phyloP scores from a whole-genome alignment of 768 basidiomycete species.

The Auriscalpium microsporum region DNA sequence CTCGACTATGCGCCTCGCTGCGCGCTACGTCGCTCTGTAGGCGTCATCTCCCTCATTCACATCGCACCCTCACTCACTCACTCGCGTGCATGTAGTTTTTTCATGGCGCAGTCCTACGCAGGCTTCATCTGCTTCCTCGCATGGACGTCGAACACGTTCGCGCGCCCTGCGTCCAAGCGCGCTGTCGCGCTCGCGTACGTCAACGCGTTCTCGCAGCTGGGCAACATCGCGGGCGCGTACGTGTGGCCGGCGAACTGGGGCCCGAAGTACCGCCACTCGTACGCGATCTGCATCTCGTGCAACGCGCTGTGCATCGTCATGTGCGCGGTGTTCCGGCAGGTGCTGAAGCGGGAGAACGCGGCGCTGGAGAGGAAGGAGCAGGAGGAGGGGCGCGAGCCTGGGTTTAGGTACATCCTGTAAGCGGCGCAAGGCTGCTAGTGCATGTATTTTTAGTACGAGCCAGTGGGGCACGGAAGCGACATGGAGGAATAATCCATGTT shows the following conservation, averaged over 20 bases:
- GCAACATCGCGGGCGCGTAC: conserved; percentile 79
- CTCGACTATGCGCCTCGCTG: conserved; percentile 50
- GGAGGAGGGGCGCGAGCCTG: conserved; percentile 27
- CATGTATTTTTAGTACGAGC: too few species aligned
- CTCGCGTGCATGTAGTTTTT: conserved; percentile 38
- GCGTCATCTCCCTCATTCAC: neutral
- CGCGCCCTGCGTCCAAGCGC: conserved; percentile 79
- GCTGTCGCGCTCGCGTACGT: conserved; percentile 81
- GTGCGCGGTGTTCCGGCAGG: conserved; percentile 27
- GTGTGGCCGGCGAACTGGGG: conserved; percentile 66
- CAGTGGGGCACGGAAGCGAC: too few species aligned
- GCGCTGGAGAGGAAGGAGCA: conserved; percentile 31
- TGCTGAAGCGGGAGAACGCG: conserved; percentile 23
- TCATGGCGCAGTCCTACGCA: conserved; percentile 69
- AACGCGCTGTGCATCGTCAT: conserved; percentile 34
- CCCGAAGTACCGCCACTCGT: conserved; percentile 61
- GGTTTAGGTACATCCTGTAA: conserved; percentile 43
- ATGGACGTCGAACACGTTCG: conserved; percentile 51
- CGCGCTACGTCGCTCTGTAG: conserved; percentile 60
- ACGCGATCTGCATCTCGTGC: conserved; percentile 61
- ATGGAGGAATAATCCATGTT: too few species aligned
- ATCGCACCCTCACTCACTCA: neutral
- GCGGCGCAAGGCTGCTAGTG: neutral
- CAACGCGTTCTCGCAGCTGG: conserved; percentile 74
- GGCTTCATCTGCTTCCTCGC: conserved; percentile 60